phyloP scores from a whole-genome alignment of 805 yeast species.

The Hanseniaspora mollemarum region DNA sequence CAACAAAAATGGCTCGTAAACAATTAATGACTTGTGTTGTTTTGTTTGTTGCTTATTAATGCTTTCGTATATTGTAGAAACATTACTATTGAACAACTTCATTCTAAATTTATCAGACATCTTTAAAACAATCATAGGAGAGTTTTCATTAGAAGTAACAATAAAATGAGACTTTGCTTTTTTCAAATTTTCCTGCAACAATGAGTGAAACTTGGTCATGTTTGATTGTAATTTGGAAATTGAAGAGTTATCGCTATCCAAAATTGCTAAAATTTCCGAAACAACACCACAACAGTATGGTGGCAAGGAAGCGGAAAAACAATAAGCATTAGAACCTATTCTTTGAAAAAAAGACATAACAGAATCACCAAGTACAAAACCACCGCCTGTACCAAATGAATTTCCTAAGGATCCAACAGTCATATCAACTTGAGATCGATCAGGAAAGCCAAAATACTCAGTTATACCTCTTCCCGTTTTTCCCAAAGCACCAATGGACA shows the following conservation, averaged over 20 bases:
- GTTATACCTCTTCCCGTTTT: slow-evolving; percentile 72
- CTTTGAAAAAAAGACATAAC: slow-evolving; percentile 88
- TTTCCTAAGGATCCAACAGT: slow-evolving; percentile 79
- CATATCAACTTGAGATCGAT: slow-evolving; percentile 60
- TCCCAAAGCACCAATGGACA: slow-evolving; percentile 80
- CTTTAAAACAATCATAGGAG: slow-evolving; percentile 62
- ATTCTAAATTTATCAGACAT: slow-evolving; percentile 35
- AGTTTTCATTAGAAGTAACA: slow-evolving; percentile 44
- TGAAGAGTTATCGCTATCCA: slow-evolving; percentile 32
- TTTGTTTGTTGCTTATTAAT: slow-evolving; percentile 26
- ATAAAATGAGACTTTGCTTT: slow-evolving; percentile 25
- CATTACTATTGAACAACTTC: slow-evolving; percentile 25
- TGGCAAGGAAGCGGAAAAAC: slow-evolving; percentile 89
- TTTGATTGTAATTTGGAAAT: slow-evolving; percentile 33
- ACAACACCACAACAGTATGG: slow-evolving; percentile 71
- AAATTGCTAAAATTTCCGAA: slow-evolving; percentile 41
- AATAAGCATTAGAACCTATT: slow-evolving; percentile 78
- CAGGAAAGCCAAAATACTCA: slow-evolving; percentile 58
- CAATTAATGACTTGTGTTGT: slow-evolving; percentile 26
- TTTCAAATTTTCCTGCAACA: slow-evolving; percentile 32
- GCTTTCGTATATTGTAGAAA: slow-evolving; percentile 24
- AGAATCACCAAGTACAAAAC: slow-evolving; percentile 76
- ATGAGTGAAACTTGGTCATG: slow-evolving; percentile 31
- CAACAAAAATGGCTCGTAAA: slow-evolving; percentile 30
- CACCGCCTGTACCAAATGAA: slow-evolving; percentile 78